phyloP scores from a whole-genome alignment of 305 asterid genomes.

The Solanum chacoense region DNA sequence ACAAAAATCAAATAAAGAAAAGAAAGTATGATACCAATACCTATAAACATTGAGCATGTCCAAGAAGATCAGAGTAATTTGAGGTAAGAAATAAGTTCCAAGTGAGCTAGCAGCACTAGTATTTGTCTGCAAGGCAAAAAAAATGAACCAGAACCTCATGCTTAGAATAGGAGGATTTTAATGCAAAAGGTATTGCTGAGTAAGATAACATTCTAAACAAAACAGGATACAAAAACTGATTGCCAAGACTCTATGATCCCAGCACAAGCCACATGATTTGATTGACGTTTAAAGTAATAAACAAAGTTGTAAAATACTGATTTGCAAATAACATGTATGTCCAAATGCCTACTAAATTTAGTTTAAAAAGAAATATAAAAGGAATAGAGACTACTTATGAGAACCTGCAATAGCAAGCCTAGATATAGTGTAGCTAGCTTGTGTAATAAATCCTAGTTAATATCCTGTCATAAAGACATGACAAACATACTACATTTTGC shows the following conservation, averaged over 20 bases:
- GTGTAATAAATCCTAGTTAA: neutral
- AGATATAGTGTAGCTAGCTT: neutral
- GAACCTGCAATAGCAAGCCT: neutral
- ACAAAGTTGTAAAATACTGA: neutral
- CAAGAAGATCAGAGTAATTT: conserved; percentile 69
- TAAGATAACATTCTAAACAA: neutral
- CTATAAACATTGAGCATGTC: conserved; percentile 99
- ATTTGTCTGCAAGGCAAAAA: conserved; percentile 61
- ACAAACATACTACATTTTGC: neutral
- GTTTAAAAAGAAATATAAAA: too few relatives aligned
- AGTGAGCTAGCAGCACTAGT: conserved; percentile 87
- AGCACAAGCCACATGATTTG: neutral
- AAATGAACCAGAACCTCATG: neutral
- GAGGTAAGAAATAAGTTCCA: conserved; percentile 82
- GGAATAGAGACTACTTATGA: neutral
- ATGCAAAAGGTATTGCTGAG: neutral
- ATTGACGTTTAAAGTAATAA: neutral
- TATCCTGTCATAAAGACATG: neutral
- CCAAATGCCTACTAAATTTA: neutral
- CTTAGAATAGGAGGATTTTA: neutral
- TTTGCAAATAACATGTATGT: neutral
- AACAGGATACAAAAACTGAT: neutral
- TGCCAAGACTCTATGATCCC: neutral
- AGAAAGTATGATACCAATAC: conserved; percentile 17
- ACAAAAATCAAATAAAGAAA: neutral